A percentile compares a stretch with the other conserved stretches of the same genome.
Conservation (phyloP, 2,329 filamentous ascomycete species). For the Trichoderma sp. region DNA sequence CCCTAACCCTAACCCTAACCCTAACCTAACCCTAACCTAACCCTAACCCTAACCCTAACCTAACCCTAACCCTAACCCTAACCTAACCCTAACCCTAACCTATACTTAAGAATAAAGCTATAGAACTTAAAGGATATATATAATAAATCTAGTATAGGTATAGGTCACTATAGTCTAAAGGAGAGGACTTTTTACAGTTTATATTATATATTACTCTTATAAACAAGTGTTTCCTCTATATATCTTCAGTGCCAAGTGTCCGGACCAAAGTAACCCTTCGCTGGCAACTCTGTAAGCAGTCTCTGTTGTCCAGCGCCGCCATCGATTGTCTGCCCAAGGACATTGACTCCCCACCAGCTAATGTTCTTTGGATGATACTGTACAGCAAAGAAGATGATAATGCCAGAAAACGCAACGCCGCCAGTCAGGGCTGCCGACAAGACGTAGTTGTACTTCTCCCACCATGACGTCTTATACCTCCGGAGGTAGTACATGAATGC, state of each 20-base stretch:
- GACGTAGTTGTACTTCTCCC: constrained; percentile 48
- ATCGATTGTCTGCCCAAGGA: constrained; percentile 28
- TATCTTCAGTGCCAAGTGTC: constrained; percentile 23
- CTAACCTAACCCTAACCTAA: too few species aligned
- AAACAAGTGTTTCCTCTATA: too few species aligned
- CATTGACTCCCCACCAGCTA: constrained; percentile 48
- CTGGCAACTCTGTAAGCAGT: constrained; percentile 20
- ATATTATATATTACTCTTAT: background rate
- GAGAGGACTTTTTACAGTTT: too few species aligned
- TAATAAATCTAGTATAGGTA: too few species aligned
- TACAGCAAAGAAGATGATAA: constrained; percentile 49
- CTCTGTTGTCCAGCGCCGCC: constrained; percentile 27
- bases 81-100: too few species aligned
- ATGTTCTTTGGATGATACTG: constrained; percentile 43
- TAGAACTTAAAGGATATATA: too few species aligned
- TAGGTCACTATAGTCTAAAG: too few species aligned
- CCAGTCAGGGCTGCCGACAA: constrained; percentile 46
- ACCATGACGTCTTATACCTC: constrained; percentile 37
- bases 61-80: too few species aligned
- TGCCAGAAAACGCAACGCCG: constrained; percentile 46
- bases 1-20: too few species aligned
- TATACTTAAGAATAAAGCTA: too few species aligned
- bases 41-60: too few species aligned
- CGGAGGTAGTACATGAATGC: constrained; percentile 50
- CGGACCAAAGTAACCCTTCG: constrained; percentile 28